These are phyloP conservation scores for Stephania yunnanensis DNA, from an alignment of 164 flowering plant genomes.

Conservation along the genomic window DNA sequence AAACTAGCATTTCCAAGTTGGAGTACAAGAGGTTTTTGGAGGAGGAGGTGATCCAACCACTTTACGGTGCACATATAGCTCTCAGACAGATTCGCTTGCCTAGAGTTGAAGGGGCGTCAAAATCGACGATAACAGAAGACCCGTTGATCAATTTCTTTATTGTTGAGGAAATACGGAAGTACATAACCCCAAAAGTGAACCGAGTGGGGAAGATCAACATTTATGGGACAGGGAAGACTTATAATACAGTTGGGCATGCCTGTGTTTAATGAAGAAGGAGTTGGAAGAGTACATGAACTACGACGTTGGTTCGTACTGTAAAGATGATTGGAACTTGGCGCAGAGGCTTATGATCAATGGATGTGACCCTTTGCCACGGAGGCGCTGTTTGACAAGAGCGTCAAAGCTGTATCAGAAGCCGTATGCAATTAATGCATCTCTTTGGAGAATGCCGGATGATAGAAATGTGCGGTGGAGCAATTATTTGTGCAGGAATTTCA, in stretches of 20 bases:
- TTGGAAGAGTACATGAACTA: conserved; percentile 87
- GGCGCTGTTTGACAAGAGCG: conserved; percentile 78
- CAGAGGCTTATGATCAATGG: conserved; percentile 87
- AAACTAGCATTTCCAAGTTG: conserved; percentile 28
- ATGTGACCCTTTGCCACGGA: conserved; percentile 84
- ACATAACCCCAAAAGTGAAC: conserved; percentile 72
- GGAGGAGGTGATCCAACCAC: conserved; percentile 69
- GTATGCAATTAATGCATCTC: conserved; percentile 65
- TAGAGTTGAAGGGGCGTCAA: conserved; percentile 25
- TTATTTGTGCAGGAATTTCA: conserved; percentile 65
- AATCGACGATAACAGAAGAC: conserved; percentile 41
- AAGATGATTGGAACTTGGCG: conserved; percentile 81
- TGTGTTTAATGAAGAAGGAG: conserved; percentile 74
- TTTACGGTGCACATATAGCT: conserved; percentile 68
- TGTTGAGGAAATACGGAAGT: conserved; percentile 77
- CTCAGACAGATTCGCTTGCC: conserved; percentile 78
- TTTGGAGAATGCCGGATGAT: conserved; percentile 73
- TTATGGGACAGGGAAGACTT: conserved; percentile 47
- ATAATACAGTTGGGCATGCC: conserved; percentile 79
- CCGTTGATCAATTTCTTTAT: conserved; percentile 71
- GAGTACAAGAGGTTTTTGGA: conserved; percentile 61
- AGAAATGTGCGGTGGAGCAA: conserved; percentile 77
- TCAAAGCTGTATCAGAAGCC: conserved; percentile 75
- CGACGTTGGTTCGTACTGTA: conserved; percentile 84
- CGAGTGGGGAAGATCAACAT: conserved; percentile 54